phyloP scores from a whole-genome alignment of 2,329 filamentous ascomycete genomes.

The Fonsecaea pugnacius region DNA sequence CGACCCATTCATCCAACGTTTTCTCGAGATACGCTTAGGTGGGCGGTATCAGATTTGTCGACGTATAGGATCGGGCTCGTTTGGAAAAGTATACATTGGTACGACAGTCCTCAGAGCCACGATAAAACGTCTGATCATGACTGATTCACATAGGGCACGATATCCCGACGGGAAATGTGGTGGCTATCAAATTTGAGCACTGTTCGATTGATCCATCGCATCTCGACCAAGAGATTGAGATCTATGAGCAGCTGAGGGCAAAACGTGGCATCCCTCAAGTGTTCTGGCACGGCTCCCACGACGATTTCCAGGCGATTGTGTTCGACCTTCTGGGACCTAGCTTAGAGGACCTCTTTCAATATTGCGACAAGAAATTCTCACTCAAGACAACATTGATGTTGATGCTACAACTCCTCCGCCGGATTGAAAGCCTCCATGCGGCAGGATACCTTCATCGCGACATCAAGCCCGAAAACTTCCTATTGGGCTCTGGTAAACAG shows the following conservation, averaged over 20 bases:
- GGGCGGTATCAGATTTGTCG: background rate
- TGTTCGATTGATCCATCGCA: background rate
- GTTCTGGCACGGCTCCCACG: constrained; percentile 30
- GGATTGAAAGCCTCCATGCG: constrained; percentile 38
- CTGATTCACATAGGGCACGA: background rate
- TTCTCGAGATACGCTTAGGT: background rate
- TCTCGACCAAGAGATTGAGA: background rate
- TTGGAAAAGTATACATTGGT: background rate
- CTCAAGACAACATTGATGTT: constrained; percentile 42
- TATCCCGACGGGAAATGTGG: background rate
- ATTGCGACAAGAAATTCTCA: constrained; percentile 39
- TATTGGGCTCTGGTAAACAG: constrained; percentile 37
- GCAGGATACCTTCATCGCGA: constrained; percentile 39
- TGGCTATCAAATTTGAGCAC: background rate
- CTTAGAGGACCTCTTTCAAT: constrained; percentile 40
- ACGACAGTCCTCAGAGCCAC: background rate
- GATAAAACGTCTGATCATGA: too few species aligned
- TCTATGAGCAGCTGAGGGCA: background rate
- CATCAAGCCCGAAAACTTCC: constrained; percentile 42
- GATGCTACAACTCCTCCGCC: constrained; percentile 39
- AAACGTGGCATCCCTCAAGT: constrained; percentile 23
- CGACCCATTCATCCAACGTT: background rate
- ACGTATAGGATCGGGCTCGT: background rate
- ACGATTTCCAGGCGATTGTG: constrained; percentile 30
- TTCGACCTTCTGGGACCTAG: constrained; percentile 38